These are phyloP conservation scores for Rhytidiadelphus loreus DNA, from an alignment of 225 moss, liverwort and hornwort genomes.

Conservation along the genomic window DNA sequence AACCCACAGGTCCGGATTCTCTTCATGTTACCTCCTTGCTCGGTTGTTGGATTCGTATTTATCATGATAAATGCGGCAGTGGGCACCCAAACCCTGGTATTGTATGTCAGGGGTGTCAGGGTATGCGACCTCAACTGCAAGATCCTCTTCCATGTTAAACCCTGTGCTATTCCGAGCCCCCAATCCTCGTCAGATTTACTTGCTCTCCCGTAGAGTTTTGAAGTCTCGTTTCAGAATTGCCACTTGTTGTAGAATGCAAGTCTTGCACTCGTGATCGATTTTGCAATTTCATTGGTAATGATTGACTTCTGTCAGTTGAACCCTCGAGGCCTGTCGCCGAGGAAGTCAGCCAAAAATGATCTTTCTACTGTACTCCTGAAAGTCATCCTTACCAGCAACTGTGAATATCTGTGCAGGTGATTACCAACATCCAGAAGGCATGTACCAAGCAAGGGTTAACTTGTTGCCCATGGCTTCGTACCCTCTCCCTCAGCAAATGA, in stretches of 20 bases:
- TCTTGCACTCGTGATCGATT: not conserved
- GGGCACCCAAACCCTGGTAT: not conserved
- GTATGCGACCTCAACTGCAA: not conserved
- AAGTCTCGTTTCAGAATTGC: not conserved
- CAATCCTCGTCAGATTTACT: not conserved
- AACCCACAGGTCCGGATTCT: conserved; percentile 26
- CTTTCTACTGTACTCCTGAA: not conserved
- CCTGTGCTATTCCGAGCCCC: not conserved
- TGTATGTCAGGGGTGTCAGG: not conserved
- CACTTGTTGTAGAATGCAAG: not conserved
- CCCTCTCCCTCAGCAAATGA: conserved; percentile 46
- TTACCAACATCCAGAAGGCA: conserved; percentile 41
- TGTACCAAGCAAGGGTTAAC: conserved; percentile 48
- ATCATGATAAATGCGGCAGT: not conserved
- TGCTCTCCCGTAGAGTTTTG: not conserved
- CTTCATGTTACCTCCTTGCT: not conserved
- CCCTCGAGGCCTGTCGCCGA: not conserved
- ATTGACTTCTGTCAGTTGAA: not conserved
- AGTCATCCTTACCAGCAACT: not conserved
- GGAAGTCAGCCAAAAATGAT: not conserved
- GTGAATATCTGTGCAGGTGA: conserved; percentile 23
- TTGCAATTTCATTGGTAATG: not conserved
- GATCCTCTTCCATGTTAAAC: not conserved
- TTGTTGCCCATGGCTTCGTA: conserved; percentile 44
- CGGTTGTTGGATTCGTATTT: not conserved